Base-by-base conservation (phyloP, 129 eudicot species). In the Cynara cardunculus region DNA sequence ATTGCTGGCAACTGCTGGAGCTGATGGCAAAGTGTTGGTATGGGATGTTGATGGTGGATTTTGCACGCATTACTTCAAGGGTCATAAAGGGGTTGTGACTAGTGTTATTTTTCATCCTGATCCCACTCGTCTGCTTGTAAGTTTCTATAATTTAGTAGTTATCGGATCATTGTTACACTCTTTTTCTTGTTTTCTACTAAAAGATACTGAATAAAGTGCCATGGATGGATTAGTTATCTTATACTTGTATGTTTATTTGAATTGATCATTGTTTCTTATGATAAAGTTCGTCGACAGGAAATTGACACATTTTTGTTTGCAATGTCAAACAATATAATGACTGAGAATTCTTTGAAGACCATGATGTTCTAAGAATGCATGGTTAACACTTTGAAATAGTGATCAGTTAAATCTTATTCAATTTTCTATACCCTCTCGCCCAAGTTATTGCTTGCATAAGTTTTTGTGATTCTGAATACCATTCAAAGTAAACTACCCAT, bases 11-110 rank as follows among this genome's bases (percentile, higher is more conserved):
- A 95, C 97, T 22, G 97, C 97, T 3, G 99, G 99, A 46, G 87
- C 97, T 76, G 97, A 95, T 81, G 69, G 90, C 65, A 90, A 90
- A 86, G 99, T 92, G 24, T 85, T 84, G 19, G 99, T 95, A 39
- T 95, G 99, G 99, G 97, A 95, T 41, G 93, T 95, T 2, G 97
- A 95, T 80, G 97, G 97, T 25, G 92, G 93, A 41, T 92, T 90
- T 80, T 92, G 97, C 80, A 92, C 99, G 0, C 99, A 95, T 85
- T 88, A 25, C 79, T 95, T 95, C 77, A 92, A 90, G 76, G 99
- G 94, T 39, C 99, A 95, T 75, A 84, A 81, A 66, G 97, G 94
- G 72, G 88, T 92, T 83, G 97, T 95, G 5, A 90, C 87, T 25
- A 79, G 91, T 80, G 82, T 92, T 30, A 81, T 85, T 79, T 95